A percentile compares a stretch with the other conserved stretches of the same genome.
Evolutionary conservation across 352 stramenopile genomes (phyloP).

Genomic region (Globisporangium emineosum): DNA sequence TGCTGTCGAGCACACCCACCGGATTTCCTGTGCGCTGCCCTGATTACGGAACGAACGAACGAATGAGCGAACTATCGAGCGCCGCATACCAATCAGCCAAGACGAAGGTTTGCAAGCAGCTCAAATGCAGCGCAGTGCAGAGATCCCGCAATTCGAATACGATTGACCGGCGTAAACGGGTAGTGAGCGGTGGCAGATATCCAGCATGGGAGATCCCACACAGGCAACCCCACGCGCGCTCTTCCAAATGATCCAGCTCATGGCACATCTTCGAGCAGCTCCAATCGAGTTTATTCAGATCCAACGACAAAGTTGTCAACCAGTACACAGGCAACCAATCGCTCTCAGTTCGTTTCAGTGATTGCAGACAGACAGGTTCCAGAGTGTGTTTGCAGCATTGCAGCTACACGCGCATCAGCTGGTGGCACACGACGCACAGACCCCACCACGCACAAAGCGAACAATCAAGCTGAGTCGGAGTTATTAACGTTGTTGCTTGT

Average conservation of each 20-base stretch:
- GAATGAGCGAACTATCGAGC: neutral
- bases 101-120: neutral
- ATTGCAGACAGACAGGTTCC: slow-evolving; percentile 4
- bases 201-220: no score
- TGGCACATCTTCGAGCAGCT: neutral
- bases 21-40: neutral
- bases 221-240: no score
- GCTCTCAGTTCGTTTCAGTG: neutral
- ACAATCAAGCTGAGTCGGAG: neutral
- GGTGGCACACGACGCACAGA: neutral
- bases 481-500: neutral
- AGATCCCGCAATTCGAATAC: neutral
- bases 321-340: neutral
- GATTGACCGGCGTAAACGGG: no score
- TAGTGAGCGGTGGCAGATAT: no score
- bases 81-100: neutral
- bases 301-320: neutral
- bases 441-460: neutral
- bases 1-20: neutral
- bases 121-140: neutral
- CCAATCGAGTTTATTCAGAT: neutral
- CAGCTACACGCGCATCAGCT: neutral
- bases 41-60: neutral
- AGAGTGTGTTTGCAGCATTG: neutral
- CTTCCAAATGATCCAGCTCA: neutral